Percentiles rank a stretch among this genome's conserved stretches.
These are phyloP conservation scores for Chrysanthemum lavandulifolium DNA, from an alignment of 129 eudicot species.

Conservation along the genomic window DNA sequence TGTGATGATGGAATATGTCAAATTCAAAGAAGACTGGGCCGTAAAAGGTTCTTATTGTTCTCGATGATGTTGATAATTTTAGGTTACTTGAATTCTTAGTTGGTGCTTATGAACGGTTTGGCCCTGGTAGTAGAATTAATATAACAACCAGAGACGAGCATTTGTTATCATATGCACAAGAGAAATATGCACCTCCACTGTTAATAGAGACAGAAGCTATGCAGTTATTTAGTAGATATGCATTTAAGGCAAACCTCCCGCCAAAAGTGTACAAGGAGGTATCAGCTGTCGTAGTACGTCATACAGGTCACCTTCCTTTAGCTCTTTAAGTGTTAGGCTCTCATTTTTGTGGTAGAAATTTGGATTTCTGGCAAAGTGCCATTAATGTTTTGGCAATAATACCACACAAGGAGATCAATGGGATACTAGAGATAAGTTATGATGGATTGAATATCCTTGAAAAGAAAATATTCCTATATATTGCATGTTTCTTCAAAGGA, in stretches of 20 bases:
- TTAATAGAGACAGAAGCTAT: not conserved
- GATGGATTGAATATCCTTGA: not conserved
- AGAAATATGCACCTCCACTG: not conserved
- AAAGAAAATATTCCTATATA: not conserved
- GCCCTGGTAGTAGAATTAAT: not conserved
- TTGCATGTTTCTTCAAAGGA: not conserved
- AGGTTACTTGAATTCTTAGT: not conserved
- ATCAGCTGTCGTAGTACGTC: not conserved
- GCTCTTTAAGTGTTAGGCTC: not conserved
- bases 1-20: constrained; percentile 1
- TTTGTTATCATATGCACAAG: not conserved
- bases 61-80: not conserved
- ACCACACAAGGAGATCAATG: constrained; percentile 4
- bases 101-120: not conserved
- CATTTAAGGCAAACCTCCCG: not conserved
- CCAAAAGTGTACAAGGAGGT: not conserved
- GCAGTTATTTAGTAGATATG: not conserved
- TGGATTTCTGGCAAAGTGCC: not conserved
- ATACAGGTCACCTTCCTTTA: constrained; percentile 1
- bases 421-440: not conserved
- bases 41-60: not conserved
- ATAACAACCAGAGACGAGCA: not conserved
- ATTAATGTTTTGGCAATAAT: not conserved
- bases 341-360: not conserved
- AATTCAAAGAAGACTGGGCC: not conserved